Conservation (phyloP, 208 protist species). For the Entamoeba invadens region DNA sequence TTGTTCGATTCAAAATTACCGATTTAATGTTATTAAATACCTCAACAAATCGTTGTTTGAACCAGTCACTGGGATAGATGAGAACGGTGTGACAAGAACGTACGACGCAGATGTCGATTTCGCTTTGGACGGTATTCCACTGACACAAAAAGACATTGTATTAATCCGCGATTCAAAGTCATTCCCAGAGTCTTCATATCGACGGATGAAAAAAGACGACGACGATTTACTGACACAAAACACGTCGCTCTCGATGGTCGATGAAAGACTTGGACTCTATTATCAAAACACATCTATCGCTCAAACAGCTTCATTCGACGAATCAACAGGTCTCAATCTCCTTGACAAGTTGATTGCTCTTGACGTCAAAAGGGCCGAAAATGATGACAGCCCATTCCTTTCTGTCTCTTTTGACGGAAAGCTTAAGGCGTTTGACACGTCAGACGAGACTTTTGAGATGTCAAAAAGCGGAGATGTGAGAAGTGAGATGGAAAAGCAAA, state of each 20-base stretch:
- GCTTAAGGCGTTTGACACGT: not conserved
- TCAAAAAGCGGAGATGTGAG: not conserved
- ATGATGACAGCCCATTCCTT: not conserved
- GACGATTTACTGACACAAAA: no score
- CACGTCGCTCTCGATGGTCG: no score
- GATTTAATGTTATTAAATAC: not conserved
- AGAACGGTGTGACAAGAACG: not conserved
- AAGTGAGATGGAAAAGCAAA: not conserved
- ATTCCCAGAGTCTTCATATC: no score
- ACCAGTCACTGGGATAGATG: no score
- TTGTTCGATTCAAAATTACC: not conserved
- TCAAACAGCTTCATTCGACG: not conserved
- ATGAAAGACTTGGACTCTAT: not conserved
- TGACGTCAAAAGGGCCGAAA: no score
- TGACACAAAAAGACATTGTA: not conserved
- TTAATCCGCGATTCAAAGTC: no score
- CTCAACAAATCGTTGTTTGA: no score
- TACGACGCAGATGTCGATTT: not conserved
- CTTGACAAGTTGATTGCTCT: not conserved
- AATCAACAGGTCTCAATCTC: not conserved
- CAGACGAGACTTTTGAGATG: not conserved
- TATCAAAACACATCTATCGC: not conserved
- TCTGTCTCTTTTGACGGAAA: not conserved
- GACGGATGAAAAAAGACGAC: no score
- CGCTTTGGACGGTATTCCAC: not conserved